Base-by-base conservation (phyloP, 345 rosid genomes). In the Populus ilicifolia region DNA sequence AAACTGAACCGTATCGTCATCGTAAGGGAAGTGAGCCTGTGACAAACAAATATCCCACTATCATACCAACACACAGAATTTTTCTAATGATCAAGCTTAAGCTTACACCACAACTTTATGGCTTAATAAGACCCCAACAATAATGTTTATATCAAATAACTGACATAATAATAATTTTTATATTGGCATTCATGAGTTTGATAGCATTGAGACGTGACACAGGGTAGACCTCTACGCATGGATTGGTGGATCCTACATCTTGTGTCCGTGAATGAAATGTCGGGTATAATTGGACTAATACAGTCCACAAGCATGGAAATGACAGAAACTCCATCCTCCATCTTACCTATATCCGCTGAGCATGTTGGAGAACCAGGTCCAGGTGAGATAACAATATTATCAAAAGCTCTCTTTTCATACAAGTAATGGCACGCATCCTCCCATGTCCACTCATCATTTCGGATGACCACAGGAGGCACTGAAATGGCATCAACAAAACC, bases 331-430 rank as follows among this genome's bases (percentile, higher is more conserved):
- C 13, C 30, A 29, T 56, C 23, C n/a, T 35, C 21, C 5, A 33
- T 21, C 70, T 25, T 70, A 95, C 98, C 99, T 78, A 95, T 87
- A 89, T 93, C 98, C 63, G 86, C 81, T 5, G 97, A 85, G 71
- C 96, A 88, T 67, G 90, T 72, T 2, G 99, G 98, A 62, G 97
- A 89, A 78, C 99, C 99, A 84, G 99, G 99, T 78, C 98, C 98
- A 77, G 99, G 99, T 54, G 99, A 95, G 77, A 93, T 90, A 39
- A 95, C 99, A 73, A 92, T 83, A 83, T 93, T 95, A 82, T 95
- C 97, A 14, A 93, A 95, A 71, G 91, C 89, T 71, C 78, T 84
- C 67, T 92, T 92, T 84, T 88, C 89, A 80, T 86, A 91, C 76
- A 93, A 79, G 83, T 84, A 86, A 43, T 67, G 83, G 73, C 83